Percentiles rank a stretch among this genome's conserved stretches.
Conservation (phyloP, 1,139 yeast genomes). For the Protomyces macrosporus region DNA sequence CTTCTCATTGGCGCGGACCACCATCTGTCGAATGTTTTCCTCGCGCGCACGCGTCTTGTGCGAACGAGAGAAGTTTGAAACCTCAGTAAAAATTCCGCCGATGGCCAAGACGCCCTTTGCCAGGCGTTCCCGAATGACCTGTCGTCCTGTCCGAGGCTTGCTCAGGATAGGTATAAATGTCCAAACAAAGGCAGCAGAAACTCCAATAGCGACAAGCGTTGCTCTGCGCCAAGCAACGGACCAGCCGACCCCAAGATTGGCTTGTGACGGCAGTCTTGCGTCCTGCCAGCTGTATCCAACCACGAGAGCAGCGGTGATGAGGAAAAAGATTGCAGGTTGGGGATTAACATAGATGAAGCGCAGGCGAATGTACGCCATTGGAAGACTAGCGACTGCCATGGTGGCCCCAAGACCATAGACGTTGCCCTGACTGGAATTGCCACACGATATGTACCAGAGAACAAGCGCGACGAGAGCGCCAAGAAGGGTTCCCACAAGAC, state of each 20-base stretch:
- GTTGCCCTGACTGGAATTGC: constrained; percentile 16
- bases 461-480: constrained; percentile 39
- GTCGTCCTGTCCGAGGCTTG: constrained; percentile 36
- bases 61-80: constrained; percentile 36
- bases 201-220: constrained; percentile 38
- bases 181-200: constrained; percentile 37
- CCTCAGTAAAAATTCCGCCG: constrained; percentile 36
- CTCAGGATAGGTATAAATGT: constrained; percentile 35
- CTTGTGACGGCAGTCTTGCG: constrained; percentile 27
- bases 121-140: constrained; percentile 34
- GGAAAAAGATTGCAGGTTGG: constrained; percentile 37
- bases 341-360: constrained; percentile 37
- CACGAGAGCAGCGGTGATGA: constrained; percentile 37
- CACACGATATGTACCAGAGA: constrained; percentile 40
- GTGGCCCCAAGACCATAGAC: constrained; percentile 38
- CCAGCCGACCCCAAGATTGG: constrained; percentile 36
- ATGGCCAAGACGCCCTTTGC: constrained; percentile 33
- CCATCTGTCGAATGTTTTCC: constrained; percentile 32
- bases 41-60: constrained; percentile 32
- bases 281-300: constrained; percentile 39
- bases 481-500: constrained; percentile 36
- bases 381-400: constrained; percentile 35
- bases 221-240: constrained; percentile 40
- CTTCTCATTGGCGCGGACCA: constrained; percentile 31
- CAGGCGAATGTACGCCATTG: constrained; percentile 37